Base-by-base conservation (phyloP, 2,329 filamentous ascomycete species). In the Diaporthe velutina region DNA sequence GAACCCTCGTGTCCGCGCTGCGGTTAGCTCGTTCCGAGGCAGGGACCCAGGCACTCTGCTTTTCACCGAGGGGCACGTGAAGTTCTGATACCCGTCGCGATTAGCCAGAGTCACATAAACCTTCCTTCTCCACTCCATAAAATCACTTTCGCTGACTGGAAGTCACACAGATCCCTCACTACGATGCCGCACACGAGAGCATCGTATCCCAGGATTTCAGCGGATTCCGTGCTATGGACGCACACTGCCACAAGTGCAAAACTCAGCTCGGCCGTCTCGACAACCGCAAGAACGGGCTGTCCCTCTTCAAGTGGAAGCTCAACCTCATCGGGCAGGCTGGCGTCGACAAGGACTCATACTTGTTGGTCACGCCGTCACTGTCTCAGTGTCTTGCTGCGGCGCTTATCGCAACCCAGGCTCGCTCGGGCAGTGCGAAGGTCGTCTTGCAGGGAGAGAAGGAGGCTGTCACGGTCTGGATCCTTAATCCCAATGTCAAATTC, bases 281-380 rank as follows among this genome's bases (percentile, higher is more conserved):
- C 73, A 79, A 84, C n/a, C 80, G 85, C 22, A 83, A 84, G 28
- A 80, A 81, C 0, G 88, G 89, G 1, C 82, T 88, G 50, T 86
- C 86, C 0, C 79, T 92, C 40, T 90, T 90, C 81, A 91, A 92
- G 82, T 91, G 90, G 90, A 85, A 87, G 76, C 81, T 91, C 50
- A 79, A 80, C n/a, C 86, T 88, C 76, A 79, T 77, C n/a, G 77
- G 83, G 33, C n/a, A 72, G 7, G 9, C 15, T 74, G 83, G 81
- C 22, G 38, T 76, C 54, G 76, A 74, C 5, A 57, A 77, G 35
- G 75, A 76, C 52, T 71, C 72, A 12, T n/a, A 22, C 17, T 22
- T n/a, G 3, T 40, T 30, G 5, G 45, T 10, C 33, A 77, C 75
- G 6, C 89, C 87, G 7, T 86, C 78, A 55, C 83, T 87, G 42